phyloP scores from a whole-genome alignment of 129 eudicot species.

The Flaveria trinervia region DNA sequence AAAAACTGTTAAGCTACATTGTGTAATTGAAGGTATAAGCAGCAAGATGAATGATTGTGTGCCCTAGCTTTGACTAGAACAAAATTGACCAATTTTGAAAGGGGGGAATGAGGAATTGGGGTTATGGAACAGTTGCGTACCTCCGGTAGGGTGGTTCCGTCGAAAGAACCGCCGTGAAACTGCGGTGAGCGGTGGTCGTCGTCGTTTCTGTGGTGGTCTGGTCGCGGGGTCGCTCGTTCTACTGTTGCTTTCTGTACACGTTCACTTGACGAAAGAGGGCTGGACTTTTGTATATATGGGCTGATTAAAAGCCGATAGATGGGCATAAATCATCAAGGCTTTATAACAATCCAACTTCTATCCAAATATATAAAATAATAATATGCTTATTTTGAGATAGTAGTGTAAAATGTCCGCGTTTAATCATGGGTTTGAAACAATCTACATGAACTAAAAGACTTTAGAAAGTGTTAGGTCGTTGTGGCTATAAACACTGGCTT shows the following conservation, averaged over 20 bases:
- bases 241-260: conserved; percentile 20
- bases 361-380: no score
- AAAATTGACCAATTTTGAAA: conserved; percentile 17
- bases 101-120: neutral
- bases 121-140: conserved; percentile 6
- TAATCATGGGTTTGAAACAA: no score
- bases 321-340: no score
- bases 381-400: no score
- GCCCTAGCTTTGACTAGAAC: conserved; percentile 40
- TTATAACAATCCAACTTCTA: no score
- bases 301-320: neutral
- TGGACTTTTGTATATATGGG: conserved; percentile 5
- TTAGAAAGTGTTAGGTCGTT: no score
- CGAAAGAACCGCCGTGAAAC: neutral
- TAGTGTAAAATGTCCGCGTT: no score
- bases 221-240: neutral
- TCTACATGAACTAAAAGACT: no score
- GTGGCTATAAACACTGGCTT: no score
- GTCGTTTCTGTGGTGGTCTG: conserved; percentile 21
- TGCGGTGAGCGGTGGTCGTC: conserved; percentile 31
- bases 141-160: neutral
- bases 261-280: conserved; percentile 17
- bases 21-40: conserved; percentile 6
- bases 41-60: conserved; percentile 17
- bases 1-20: conserved; percentile 17